Evolutionary conservation across 192 early-diverging fungal genomes (phyloP), one percentile per base, ranked within the genome.

Genomic region (Mortierella claussenii): DNA sequence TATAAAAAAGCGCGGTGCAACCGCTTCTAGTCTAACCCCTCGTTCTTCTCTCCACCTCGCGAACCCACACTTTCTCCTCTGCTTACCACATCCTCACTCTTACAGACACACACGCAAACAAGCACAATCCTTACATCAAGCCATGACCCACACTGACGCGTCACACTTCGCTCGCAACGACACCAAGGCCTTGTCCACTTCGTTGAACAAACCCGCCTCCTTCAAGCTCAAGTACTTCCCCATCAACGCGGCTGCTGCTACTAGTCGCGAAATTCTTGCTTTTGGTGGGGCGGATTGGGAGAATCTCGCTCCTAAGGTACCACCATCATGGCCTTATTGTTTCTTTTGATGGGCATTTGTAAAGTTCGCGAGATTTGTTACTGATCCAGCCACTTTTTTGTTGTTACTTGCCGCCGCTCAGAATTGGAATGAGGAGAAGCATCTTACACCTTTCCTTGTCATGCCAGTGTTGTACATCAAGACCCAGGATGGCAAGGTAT

Each of bases 401-500:
- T n/a, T n/a, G n/a, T n/a, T n/a, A n/a, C n/a, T n/a, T n/a, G n/a
- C n/a, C n/a, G n/a, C n/a, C n/a, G n/a, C 18, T 24, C 51, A 60
- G 56, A 36, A 54, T 20, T 69, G 66, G 66, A 5, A n/a, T 2
- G 40, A 32, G 2, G 67, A 69, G 8, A 69, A 54, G 49, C 13
- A 5, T 21, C 9, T 17, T 7, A 47, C 66, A 11, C 66, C 66
- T 9, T 69, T 69, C 50, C 48, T 54, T 10, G 24, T 56, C 20
- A 2, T 69, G 34, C 66, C 66, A 9, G 21, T 69, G 5, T 50
- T 69, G 1, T 33, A 34, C n/a, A 45, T 69, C 30, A 28, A 24
- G 17, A 33, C 57, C 30, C 20, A 69, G 50, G 46, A 69, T 28
- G 66, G 57, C 13, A 32, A 60, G 36, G 66, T 69, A 69, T n/a